A percentile compares a stretch with the other conserved stretches of the same genome.
These are phyloP conservation scores for Boletus hoseneyae DNA, from an alignment of 1,284 basidiomycete genomes.

Conservation along the genomic window DNA sequence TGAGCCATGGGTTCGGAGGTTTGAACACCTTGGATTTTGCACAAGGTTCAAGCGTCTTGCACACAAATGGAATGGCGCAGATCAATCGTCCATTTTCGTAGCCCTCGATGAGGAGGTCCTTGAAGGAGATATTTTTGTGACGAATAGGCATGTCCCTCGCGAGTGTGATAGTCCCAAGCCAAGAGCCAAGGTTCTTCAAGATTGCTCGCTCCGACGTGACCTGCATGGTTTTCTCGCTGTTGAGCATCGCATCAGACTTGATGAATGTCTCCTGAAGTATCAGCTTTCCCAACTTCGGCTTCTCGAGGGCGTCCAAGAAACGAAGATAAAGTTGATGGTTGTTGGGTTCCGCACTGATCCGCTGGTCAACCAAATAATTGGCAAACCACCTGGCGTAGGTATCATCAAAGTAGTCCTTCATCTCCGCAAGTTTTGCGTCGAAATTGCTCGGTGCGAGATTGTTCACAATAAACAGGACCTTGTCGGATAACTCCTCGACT, in stretches of 20 bases:
- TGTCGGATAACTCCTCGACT: constrained; percentile 87
- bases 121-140: constrained; percentile 93
- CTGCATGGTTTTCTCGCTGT: constrained; percentile 88
- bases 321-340: constrained; percentile 95
- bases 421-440: constrained; percentile 81
- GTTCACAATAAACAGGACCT: constrained; percentile 97
- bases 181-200: constrained; percentile 93
- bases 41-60: constrained; percentile 94
- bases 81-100: constrained; percentile 91
- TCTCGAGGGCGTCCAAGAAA: constrained; percentile 82
- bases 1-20: constrained; percentile 97
- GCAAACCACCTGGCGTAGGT: constrained; percentile 94
- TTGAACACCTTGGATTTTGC: constrained; percentile 89
- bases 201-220: constrained; percentile 82
- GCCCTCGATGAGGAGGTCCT: constrained; percentile 93
- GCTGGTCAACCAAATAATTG: constrained; percentile 94
- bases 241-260: constrained; percentile 84
- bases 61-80: constrained; percentile 97
- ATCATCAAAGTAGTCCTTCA: constrained; percentile 78
- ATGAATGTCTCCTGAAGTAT: constrained; percentile 92
- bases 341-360: constrained; percentile 95
- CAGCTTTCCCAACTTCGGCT: constrained; percentile 64
- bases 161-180: constrained; percentile 93
- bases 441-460: constrained; percentile 96
- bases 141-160: constrained; percentile 91